A percentile compares a stretch with the other conserved stretches of the same genome.
phyloP scores from a whole-genome alignment of 805 yeast genomes.

The Komagataella mondaviorum region DNA sequence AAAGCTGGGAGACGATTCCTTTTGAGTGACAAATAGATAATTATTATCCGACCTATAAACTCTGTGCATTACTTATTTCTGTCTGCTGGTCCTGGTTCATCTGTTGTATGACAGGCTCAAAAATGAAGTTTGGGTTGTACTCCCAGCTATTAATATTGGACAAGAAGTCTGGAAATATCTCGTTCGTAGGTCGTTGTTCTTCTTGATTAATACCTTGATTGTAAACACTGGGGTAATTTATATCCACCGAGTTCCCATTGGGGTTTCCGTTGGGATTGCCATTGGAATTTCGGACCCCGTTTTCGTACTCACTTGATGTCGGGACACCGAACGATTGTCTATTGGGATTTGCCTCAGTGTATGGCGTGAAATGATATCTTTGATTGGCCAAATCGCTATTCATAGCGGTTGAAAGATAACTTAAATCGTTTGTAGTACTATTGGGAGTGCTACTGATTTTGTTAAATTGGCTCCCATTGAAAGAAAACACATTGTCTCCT shows the following conservation, averaged over 20 bases:
- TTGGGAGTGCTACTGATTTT: not conserved
- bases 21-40: conserved; percentile 1
- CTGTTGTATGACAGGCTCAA: conserved; percentile 6
- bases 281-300: not conserved
- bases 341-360: not conserved
- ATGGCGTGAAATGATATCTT: conserved; percentile 3
- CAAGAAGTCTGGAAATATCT: conserved; percentile 8
- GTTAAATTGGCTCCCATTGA: not conserved
- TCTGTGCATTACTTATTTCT: not conserved
- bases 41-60: not conserved
- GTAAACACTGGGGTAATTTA: not conserved
- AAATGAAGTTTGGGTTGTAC: conserved; percentile 3
- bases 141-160: conserved; percentile 12
- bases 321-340: not conserved
- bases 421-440: not conserved
- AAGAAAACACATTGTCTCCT: not conserved
- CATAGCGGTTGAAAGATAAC: conserved; percentile 1
- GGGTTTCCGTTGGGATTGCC: conserved; percentile 2
- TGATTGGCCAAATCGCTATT: conserved; percentile 2
- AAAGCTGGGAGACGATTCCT: conserved; percentile 42
- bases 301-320: not conserved
- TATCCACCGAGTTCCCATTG: not conserved
- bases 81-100: conserved; percentile 21
- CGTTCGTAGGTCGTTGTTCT: not conserved
- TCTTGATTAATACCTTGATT: not conserved